A percentile compares a stretch with the other conserved stretches of the same genome.
Evolutionary conservation across 2,329 filamentous ascomycete species (phyloP).

Genomic region (Cadophora gregata): DNA sequence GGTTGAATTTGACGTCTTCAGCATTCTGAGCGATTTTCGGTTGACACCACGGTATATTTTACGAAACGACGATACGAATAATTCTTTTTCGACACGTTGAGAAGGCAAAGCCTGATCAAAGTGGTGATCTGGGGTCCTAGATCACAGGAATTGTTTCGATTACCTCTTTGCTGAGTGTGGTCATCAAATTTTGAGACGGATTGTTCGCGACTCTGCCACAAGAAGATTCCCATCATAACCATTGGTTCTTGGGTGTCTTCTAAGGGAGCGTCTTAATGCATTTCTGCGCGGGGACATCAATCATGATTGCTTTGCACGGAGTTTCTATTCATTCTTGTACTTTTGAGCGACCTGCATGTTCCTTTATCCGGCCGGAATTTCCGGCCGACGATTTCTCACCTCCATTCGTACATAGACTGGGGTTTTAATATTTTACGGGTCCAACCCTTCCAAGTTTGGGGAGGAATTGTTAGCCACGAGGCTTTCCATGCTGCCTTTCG

Average conservation of each 20-base stretch:
- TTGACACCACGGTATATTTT: neutral
- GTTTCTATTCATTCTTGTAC: slow-evolving; percentile 32
- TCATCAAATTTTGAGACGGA: slow-evolving; percentile 24
- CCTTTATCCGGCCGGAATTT: slow-evolving; percentile 25
- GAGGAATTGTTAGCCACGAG: slow-evolving; percentile 13
- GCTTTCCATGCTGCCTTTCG: slow-evolving; percentile 11
- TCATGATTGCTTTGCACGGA: slow-evolving; percentile 29
- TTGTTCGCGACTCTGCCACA: slow-evolving; percentile 7
- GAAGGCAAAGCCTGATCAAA: slow-evolving; percentile 18
- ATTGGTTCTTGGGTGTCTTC: slow-evolving; percentile 23
- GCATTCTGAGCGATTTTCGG: neutral
- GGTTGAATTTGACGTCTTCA: slow-evolving; percentile 36
- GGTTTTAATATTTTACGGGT: slow-evolving; percentile 21
- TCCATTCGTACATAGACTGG: slow-evolving; percentile 35
- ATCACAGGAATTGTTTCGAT: slow-evolving; percentile 25
- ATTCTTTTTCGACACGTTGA: slow-evolving; percentile 27
- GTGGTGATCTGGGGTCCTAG: slow-evolving; percentile 12
- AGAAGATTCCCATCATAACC: slow-evolving; percentile 11
- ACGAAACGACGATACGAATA: slow-evolving; percentile 21
- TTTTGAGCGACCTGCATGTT: slow-evolving; percentile 43
- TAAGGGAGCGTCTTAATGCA: slow-evolving; percentile 33
- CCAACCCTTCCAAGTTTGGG: neutral
- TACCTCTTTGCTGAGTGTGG: slow-evolving; percentile 43
- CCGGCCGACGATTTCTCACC: slow-evolving; percentile 23
- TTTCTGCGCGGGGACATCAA: slow-evolving; percentile 37